These are phyloP conservation scores for Epichloe uncinata DNA, from an alignment of 2,329 filamentous ascomycete species.

Conservation along the genomic window DNA sequence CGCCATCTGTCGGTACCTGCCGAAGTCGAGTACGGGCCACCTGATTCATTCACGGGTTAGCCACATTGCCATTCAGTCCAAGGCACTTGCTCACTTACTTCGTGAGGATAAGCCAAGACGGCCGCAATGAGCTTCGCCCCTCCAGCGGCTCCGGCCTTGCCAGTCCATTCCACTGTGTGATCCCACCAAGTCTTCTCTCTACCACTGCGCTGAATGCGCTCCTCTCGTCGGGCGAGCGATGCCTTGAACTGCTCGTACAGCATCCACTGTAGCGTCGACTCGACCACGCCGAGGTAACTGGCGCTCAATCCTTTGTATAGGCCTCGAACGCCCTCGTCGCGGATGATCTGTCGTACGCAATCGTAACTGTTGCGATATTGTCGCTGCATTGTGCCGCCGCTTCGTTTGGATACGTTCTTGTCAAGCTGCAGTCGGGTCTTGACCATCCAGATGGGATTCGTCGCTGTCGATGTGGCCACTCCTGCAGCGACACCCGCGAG, in stretches of 20 bases:
- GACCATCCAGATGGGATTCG: conserved; percentile 92
- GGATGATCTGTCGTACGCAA: conserved; percentile 70
- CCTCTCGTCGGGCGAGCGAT: conserved; percentile 51
- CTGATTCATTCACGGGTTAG: conserved; percentile 21
- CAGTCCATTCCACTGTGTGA: conserved; percentile 60
- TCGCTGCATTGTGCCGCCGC: conserved; percentile 39
- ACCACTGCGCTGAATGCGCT: conserved; percentile 41
- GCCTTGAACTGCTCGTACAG: conserved; percentile 88
- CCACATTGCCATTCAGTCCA: background rate
- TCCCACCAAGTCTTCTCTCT: conserved; percentile 59
- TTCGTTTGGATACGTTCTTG: conserved; percentile 58
- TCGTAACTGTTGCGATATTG: conserved; percentile 81
- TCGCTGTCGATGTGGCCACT: conserved; percentile 76
- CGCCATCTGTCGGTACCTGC: conserved; percentile 63
- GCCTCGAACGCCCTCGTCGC: conserved; percentile 66
- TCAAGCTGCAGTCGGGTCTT: conserved; percentile 90
- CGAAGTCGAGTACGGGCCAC: conserved; percentile 73
- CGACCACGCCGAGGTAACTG: conserved; percentile 80
- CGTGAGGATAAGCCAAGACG: conserved; percentile 80
- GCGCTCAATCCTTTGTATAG: conserved; percentile 86
- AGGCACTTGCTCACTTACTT: conserved; percentile 39
- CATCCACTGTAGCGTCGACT: conserved; percentile 87
- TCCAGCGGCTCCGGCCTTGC: conserved; percentile 67
- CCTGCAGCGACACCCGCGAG: conserved; percentile 65
- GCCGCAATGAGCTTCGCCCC: conserved; percentile 77